Conservation (phyloP, 768 basidiomycete species). For the Podaxis sp. region DNA sequence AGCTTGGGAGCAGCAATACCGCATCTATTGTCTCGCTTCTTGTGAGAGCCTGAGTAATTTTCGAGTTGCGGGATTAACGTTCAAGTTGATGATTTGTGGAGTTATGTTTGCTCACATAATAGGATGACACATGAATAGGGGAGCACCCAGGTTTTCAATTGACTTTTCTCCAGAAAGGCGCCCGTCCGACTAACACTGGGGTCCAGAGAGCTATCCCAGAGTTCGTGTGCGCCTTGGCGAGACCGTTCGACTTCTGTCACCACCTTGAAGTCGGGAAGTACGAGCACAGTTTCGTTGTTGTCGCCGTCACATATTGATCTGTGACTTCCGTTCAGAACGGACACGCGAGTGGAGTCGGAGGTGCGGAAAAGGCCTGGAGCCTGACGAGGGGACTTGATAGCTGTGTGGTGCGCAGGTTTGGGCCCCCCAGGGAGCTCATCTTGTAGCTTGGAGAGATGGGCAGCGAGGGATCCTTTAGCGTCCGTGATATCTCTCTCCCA, state of each 20-base stretch:
- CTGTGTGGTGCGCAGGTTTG: conserved; percentile 13
- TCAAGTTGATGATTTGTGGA: conserved; percentile 6
- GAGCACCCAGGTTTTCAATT: conserved; percentile 70
- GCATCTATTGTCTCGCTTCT: conserved; percentile 90
- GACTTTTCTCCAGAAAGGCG: conserved; percentile 38
- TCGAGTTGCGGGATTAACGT: conserved; percentile 19
- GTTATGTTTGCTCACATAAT: conserved; percentile 61
- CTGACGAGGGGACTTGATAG: conserved; percentile 28
- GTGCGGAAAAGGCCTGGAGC: conserved; percentile 58
- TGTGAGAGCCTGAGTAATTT: conserved; percentile 76
- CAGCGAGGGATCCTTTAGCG: conserved; percentile 68
- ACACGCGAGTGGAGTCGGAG: conserved; percentile 52
- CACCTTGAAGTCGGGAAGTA: conserved; percentile 91
- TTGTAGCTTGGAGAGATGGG: conserved; percentile 41
- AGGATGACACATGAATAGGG: conserved; percentile 91
- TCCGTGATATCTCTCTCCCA: conserved; percentile 83
- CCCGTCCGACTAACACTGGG: conserved; percentile 53
- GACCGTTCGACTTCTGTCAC: conserved; percentile 70
- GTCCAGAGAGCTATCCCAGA: conserved; percentile 66
- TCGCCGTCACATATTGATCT: conserved; percentile 63
- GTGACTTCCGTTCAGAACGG: conserved; percentile 85
- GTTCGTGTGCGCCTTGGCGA: conserved; percentile 58
- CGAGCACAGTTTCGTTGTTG: conserved; percentile 73
- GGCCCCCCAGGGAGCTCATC: conserved; percentile 24
- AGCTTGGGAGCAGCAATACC: conserved; percentile 83